Evolutionary conservation across 345 rosid species (phyloP).

Genomic region (Populus alba): DNA sequence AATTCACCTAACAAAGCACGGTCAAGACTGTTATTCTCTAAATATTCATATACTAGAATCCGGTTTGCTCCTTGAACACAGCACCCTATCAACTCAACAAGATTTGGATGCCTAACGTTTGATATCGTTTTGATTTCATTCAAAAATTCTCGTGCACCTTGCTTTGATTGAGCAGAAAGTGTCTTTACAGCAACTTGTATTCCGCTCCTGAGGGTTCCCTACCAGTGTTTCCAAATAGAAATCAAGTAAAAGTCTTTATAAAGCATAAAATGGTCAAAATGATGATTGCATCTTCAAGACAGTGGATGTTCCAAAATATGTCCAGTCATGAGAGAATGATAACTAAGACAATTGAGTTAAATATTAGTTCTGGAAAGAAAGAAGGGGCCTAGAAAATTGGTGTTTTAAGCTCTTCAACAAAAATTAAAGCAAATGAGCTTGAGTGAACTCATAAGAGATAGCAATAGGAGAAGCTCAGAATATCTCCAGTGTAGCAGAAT

Average conservation of each 20-base stretch:
- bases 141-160: conserved; percentile 73
- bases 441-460: background rate
- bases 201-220: conserved; percentile 68
- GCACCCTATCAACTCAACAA: conserved; percentile 83
- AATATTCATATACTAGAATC: conserved; percentile 79
- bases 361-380: background rate
- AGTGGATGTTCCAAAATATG: conserved; percentile 1
- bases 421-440: background rate
- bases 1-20: conserved; percentile 55
- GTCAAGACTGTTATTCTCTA: conserved; percentile 81
- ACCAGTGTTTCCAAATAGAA: conserved; percentile 10
- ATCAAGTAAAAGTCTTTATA: background rate
- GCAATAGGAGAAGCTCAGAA: background rate
- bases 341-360: background rate
- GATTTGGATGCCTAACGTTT: conserved; percentile 75
- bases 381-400: background rate
- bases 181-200: conserved; percentile 69
- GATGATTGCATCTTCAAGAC: background rate
- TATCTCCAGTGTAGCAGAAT: too few relatives aligned
- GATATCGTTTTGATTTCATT: conserved; percentile 71
- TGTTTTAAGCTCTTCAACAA: background rate
- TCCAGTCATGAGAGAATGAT: background rate
- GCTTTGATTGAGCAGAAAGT: conserved; percentile 70
- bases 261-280: background rate
- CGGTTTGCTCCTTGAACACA: conserved; percentile 60